These are phyloP conservation scores for Candida coleopterorum DNA, from an alignment of 805 yeast genomes.

Conservation along the genomic window DNA sequence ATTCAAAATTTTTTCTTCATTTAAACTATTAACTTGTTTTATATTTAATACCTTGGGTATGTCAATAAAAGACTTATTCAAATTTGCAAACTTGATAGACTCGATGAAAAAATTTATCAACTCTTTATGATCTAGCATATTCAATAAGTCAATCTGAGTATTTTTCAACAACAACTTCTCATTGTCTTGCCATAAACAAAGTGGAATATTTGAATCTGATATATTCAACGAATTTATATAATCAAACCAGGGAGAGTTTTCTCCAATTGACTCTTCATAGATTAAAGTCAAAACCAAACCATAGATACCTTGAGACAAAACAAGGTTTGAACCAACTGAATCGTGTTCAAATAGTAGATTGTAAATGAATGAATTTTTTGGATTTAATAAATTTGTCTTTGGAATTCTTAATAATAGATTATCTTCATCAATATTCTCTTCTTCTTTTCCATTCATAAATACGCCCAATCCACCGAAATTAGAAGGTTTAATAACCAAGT, in stretches of 20 bases:
- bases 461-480: slow-evolving; percentile 64
- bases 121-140: slow-evolving; percentile 50
- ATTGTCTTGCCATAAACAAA: slow-evolving; percentile 58
- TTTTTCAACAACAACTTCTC: slow-evolving; percentile 48
- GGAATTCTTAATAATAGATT: slow-evolving; percentile 49
- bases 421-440: slow-evolving; percentile 12
- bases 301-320: slow-evolving; percentile 48
- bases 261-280: slow-evolving; percentile 58
- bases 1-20: slow-evolving; percentile 14
- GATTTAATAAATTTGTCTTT: slow-evolving; percentile 54
- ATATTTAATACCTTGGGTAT: slow-evolving; percentile 33
- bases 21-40: slow-evolving; percentile 5
- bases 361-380: slow-evolving; percentile 56
- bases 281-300: slow-evolving; percentile 65
- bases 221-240: slow-evolving; percentile 55
- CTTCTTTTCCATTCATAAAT: slow-evolving; percentile 42
- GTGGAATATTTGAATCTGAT: slow-evolving; percentile 41
- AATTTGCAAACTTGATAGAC: slow-evolving; percentile 39
- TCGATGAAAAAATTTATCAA: slow-evolving; percentile 35
- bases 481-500: slow-evolving; percentile 44
- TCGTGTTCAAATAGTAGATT: slow-evolving; percentile 58
- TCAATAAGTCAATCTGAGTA: slow-evolving; percentile 58
- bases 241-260: slow-evolving; percentile 74
- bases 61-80: slow-evolving; percentile 13
- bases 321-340: slow-evolving; percentile 24